A percentile compares a stretch with the other conserved stretches of the same genome.
These are phyloP conservation scores for Elaphomyces granulatus DNA, from an alignment of 495 filamentous ascomycete species.

Conservation along the genomic window DNA sequence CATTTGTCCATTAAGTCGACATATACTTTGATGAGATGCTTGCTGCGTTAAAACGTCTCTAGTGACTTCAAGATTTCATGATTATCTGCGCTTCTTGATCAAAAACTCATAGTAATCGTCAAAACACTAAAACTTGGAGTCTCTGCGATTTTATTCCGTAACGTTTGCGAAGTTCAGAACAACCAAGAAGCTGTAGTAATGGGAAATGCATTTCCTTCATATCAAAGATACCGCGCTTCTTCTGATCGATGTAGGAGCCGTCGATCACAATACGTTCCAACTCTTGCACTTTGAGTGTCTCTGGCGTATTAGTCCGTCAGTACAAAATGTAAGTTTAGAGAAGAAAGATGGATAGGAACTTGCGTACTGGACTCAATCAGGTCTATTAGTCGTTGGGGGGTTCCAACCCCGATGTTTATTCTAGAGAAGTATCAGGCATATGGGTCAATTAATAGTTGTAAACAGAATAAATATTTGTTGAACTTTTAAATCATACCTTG, in stretches of 20 bases:
- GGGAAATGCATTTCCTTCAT: conserved; percentile 81
- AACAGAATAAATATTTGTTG: not conserved
- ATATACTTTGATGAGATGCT: too few relatives aligned
- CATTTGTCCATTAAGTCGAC: too few relatives aligned
- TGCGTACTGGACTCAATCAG: conserved; percentile 65
- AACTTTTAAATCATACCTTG: conserved; percentile 23
- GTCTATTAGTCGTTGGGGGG: conserved; percentile 66
- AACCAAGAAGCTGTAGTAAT: conserved; percentile 51
- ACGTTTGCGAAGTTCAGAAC: conserved; percentile 50
- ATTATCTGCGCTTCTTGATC: too few relatives aligned
- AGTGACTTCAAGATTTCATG: too few relatives aligned
- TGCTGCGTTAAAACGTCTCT: too few relatives aligned
- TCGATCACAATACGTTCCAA: conserved; percentile 76
- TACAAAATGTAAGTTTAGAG: not conserved
- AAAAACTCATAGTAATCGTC: conserved; percentile 1
- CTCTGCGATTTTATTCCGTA: conserved; percentile 35
- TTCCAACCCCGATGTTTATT: conserved; percentile 78
- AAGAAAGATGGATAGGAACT: too few relatives aligned
- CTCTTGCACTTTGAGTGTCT: conserved; percentile 48
- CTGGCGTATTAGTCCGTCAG: conserved; percentile 24
- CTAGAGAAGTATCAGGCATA: too few relatives aligned
- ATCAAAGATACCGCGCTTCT: conserved; percentile 82
- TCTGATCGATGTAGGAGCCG: conserved; percentile 78
- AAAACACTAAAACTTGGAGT: conserved; percentile 29
- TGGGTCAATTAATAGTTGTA: too few relatives aligned